Base-by-base conservation (phyloP, 345 rosid species). In the Theobroma cacao region DNA sequence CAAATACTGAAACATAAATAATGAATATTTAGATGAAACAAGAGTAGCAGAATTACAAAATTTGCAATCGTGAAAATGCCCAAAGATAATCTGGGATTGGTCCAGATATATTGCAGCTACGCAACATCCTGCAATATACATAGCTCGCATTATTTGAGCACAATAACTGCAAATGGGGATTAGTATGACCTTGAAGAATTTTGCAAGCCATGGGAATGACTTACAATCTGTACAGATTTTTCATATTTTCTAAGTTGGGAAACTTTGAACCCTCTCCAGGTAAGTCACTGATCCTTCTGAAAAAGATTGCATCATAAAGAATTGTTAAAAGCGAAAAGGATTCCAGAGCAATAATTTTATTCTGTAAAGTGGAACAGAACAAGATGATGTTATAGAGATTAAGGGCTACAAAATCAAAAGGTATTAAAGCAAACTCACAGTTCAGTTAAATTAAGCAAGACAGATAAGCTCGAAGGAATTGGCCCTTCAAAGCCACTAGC, bases 401-500 rank as follows among this genome's bases (percentile, higher is more conserved):
- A 53, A 3, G 61, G 20, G 2, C 18, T 33, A 20, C 1, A 55
- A 34, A 1, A 50, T 52, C 8, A 36, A 45, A 45, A 38, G 56
- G 18, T 15, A 24, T 24, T 1, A 61, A 30, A 53, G 4, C 28
- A 43, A 69, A 82, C 93, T 88, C 75, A 90, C 93, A 90, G 34
- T 47, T 82, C 69, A 34, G 0, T 28, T 77, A 87, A 59, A 50
- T 78, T 76, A 47, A 31, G 41, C 78, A 88, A 70, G 59, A 58
- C 34, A 52, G 87, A 75, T 75, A 90, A 80, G 61, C 34, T 78
- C 0, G 87, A n/a, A 55, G 90, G 87, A 77, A 90, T 87, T 40
- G 90, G 89, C 50, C 91, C 90, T 75, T 81, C 73, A 78, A 90
- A 86, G 76, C 91, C 91, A 50, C 88, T 82, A 43, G 88, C 89